Evolutionary conservation across 2,329 filamentous ascomycete genomes (phyloP), one percentile per base, ranked within the genome.

Genomic region (Rhinocladiella similis): DNA sequence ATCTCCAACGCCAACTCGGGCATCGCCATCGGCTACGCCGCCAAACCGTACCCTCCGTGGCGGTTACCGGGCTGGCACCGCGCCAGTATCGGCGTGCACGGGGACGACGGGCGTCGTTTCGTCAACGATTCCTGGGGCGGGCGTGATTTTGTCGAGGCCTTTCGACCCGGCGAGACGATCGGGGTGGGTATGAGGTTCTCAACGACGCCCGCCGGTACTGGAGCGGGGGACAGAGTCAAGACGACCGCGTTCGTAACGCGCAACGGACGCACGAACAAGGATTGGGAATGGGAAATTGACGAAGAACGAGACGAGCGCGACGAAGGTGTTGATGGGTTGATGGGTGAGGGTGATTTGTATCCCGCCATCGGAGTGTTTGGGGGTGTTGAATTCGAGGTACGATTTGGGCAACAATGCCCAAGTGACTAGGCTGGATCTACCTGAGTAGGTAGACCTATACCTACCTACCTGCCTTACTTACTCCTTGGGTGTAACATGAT

Each of bases 291-390:
- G 84, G 74, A 84, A 68, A 70, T 86, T 25, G 80, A 84, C 61
- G 83, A 86, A 66, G 81, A 86, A 68, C 64, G 77, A 42, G 83
- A 86, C 68, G 68, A 67, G 47, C 76, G 79, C 64, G 64, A 87
- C 75, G 62, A 63, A 47, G 47, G 84, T 78, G 39, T 89, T 77
- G 25, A 84, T 80, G 63, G 88, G 76, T 69, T 91, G 78, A 69
- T 90, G 84, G 66, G 88, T 76, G 68, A 91, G 83, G 64, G 88
- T 61, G 83, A 86, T 67, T 62, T 86, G 43, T 82, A 84, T 67
- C 79, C 78, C 41, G 82, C 83, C 2, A 73, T 87, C 53, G 84
- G 84, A 3, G 70, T 83, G 19, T 86, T 85, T 69, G 84, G 83
- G 3, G 80, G 75, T n/a, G 80, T 85, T 16, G 82, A 85, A 50